Conservation (phyloP, 2,329 filamentous ascomycete species). For the Phaeosphaeriaceae sp. region DNA sequence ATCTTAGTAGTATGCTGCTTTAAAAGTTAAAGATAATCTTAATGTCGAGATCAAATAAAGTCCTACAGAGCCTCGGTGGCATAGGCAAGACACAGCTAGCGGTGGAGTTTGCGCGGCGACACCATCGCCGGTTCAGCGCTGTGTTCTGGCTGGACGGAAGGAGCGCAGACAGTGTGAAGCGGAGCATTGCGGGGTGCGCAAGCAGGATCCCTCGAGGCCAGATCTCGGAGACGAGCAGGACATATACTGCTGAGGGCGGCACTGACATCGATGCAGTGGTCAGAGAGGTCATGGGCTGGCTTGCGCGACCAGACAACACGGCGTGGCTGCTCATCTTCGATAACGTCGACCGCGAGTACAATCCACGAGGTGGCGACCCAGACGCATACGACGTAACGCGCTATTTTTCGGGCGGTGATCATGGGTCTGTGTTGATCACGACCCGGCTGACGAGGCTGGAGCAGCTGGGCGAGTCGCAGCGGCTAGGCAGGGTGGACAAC, state of each 20-base stretch:
- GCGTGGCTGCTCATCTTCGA: slow-evolving; percentile 29
- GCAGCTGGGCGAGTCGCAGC: slow-evolving; percentile 22
- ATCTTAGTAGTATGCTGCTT: too few relatives aligned
- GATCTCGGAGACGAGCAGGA: slow-evolving; percentile 19
- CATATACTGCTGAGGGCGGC: slow-evolving; percentile 13
- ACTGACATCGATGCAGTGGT: slow-evolving; percentile 17
- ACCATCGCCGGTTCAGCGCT: slow-evolving; percentile 23
- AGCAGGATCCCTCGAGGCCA: slow-evolving; percentile 23
- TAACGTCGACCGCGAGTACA: slow-evolving; percentile 26
- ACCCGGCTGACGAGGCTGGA: slow-evolving; percentile 23
- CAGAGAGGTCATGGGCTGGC: slow-evolving; percentile 26
- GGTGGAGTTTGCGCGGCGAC: slow-evolving; percentile 28
- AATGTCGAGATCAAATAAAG: neutral
- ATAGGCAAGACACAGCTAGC: slow-evolving; percentile 36
- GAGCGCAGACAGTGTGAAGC: slow-evolving; percentile 24
- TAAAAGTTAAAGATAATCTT: too few relatives aligned
- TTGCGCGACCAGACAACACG: slow-evolving; percentile 16
- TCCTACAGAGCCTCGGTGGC: slow-evolving; percentile 29
- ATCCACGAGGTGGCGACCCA: slow-evolving; percentile 2
- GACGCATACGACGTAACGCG: slow-evolving; percentile 21
- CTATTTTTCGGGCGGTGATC: slow-evolving; percentile 23
- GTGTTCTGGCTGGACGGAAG: slow-evolving; percentile 31
- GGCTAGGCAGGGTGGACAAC: slow-evolving; percentile 16
- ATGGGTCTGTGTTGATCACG: slow-evolving; percentile 29
- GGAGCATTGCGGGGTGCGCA: slow-evolving; percentile 23